Conservation (phyloP, 192 early-diverging fungal species). For the Backusella australiensis region DNA sequence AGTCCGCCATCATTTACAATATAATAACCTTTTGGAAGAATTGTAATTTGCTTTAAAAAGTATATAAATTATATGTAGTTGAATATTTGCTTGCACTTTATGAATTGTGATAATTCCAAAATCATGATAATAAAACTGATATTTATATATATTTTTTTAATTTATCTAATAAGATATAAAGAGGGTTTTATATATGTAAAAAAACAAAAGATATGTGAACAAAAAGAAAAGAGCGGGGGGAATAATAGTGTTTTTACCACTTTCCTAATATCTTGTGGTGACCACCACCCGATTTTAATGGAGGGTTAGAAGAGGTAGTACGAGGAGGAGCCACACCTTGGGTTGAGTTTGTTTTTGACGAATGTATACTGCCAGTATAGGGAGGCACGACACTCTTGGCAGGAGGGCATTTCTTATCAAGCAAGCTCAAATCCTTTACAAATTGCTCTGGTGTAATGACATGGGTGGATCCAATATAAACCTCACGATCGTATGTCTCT, state of each 20-base stretch:
- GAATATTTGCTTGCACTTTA: no score
- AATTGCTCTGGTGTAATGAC: conserved; percentile 69
- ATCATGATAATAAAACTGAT: not conserved
- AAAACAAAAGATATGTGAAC: not conserved
- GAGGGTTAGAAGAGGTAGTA: not conserved
- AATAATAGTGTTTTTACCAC: conserved; percentile 4
- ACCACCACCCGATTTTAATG: not conserved
- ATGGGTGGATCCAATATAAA: conserved; percentile 55
- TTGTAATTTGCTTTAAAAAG: no score
- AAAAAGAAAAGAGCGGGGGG: not conserved
- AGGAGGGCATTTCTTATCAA: conserved; percentile 49
- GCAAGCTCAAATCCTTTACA: conserved; percentile 58
- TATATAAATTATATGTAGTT: no score
- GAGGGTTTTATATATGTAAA: not conserved
- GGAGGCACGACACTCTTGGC: conserved; percentile 37
- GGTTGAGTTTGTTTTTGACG: not conserved
- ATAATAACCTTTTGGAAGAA: no score
- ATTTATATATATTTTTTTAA: not conserved
- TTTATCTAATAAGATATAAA: not conserved
- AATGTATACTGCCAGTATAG: conserved; percentile 23
- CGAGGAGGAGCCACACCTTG: not conserved
- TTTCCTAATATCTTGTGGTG: conserved; percentile 12
- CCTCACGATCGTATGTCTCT: conserved; percentile 61
- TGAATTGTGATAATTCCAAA: no score
- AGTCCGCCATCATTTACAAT: no score